Base-by-base conservation (phyloP, 78 protist genomes). In the Polysphondylium violaceum region DNA sequence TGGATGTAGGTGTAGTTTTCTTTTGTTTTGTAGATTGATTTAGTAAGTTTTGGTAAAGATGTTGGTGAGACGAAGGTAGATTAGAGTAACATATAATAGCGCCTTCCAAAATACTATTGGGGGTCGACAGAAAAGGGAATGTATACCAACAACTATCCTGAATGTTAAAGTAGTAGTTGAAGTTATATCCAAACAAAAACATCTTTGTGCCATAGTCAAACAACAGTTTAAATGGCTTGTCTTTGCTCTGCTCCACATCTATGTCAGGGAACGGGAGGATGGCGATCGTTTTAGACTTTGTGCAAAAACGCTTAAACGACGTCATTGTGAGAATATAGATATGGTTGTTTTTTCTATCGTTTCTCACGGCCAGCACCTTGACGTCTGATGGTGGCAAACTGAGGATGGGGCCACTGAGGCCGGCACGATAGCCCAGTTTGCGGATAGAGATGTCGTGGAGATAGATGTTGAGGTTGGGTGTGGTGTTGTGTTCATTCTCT, bases 111-210 rank as follows among this genome's bases (percentile, higher is more conserved):
- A 43, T 36, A 8, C 17, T 38, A 38, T 65, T 38, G 33, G 17
- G n/a, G 40, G 19, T 44, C 6, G n/a, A n/a, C n/a, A 38, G 33
- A 19, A 65, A 65, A n/a, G 73, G 73, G 7, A 65, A 21, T 11
- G 73, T 65, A 65, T 65, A 65, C 73, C 73, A 65, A 65, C 47
- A 9, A 65, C 40, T 65, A 65, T 65, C 29, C 31, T 65, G 73
- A n/a, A n/a, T 65, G 31, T 65, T 65, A 11, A 38, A 65, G 17
- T 21, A 65, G 16, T 16, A 33, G 17, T 29, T 38, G 40, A 65
- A 65, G n/a, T 65, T 65, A 44, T 51, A 65, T 38, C 73, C 73
- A 38, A 65, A 65, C 40, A 65, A 65, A 65, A 65, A 65, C 17
- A 65, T 38, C 16, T 65, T 65, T 23, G 33, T 19, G 17, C 73